A percentile compares a stretch with the other conserved stretches of the same genome.
These are phyloP conservation scores for Paramecium sexaurelia DNA, from an alignment of 73 alveolate species.

Conservation along the genomic window DNA sequence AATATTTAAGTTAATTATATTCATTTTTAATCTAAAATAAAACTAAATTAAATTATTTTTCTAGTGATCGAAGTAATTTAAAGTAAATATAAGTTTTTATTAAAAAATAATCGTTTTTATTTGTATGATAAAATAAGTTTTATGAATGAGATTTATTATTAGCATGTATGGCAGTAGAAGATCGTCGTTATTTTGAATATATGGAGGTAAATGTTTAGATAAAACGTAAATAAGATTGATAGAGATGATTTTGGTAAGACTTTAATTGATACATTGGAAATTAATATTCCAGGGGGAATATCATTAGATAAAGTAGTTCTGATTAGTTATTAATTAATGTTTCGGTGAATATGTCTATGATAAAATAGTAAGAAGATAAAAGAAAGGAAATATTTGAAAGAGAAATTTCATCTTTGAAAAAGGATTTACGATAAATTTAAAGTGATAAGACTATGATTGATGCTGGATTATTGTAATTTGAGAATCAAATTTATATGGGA, in stretches of 20 bases:
- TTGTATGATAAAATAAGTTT: not conserved
- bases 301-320: not conserved
- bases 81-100: too few relatives aligned
- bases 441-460: not conserved
- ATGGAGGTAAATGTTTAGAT: not conserved
- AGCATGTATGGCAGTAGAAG: not conserved
- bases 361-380: not conserved
- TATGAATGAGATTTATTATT: not conserved
- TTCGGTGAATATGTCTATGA: not conserved
- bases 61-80: too few relatives aligned
- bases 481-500: not conserved
- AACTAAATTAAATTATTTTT: not conserved
- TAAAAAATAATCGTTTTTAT: not conserved
- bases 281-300: not conserved
- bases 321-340: not conserved
- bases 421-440: not conserved
- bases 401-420: not conserved
- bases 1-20: too few relatives aligned
- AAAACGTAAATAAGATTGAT: not conserved
- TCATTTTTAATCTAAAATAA: too few relatives aligned
- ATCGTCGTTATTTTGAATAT: not conserved
- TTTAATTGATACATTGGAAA: conserved; percentile 15
- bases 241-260: conserved; percentile 30
- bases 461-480: not conserved
- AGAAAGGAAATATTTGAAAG: not conserved